Base-by-base conservation (phyloP, 306 rosid species). In the Casuarina cunninghamiana region DNA sequence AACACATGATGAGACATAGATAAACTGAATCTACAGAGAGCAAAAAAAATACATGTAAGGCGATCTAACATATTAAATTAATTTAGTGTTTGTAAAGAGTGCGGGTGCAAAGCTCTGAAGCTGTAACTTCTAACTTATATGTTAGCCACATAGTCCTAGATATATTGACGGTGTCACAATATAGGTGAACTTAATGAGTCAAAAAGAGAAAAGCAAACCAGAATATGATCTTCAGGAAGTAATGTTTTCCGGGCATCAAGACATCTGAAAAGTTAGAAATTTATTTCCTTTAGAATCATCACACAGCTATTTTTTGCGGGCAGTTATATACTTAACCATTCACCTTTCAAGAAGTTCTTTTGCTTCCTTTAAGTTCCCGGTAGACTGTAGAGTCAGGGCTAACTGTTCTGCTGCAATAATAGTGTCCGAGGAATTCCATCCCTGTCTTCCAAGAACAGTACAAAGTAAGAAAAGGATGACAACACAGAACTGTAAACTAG, bases 271-370 rank as follows among this genome's bases (percentile, higher is more conserved):
- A 66, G 63, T 51, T 39, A 57, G 67, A 70, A 79, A 41, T 69
- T 73, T 42, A 71, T 65, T 66, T 45, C 46, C 38, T 57, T 41
- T 66, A 72, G 45, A 69, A 63, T 44, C 51, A 76, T 51, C 81
- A 68, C 32, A 48, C 13, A 76, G 49, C 53, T 57, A 48, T 60
- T 68, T 26, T 71, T 76, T 19, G 15, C 12, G 54, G 45, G 42
- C 63, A 45, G 43, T 46, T 68, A 62, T 43, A 43, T 61, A 72
- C 65, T n/a, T 42, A 60, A 57, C 57, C 60, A 78, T 50, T 78
- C 62, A 94, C 98, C 92, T 90, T 87, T 91, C 93, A 80, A 94
- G 90, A 86, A 94, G 96, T 77, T 92, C 96, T 75, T 87, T 83
- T 46, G 96, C 86, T 71, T 90, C 96, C 83, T 86, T 84, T 65